Base-by-base conservation (phyloP, 1,139 yeast species). In the Groenewaldozyma sp. region DNA sequence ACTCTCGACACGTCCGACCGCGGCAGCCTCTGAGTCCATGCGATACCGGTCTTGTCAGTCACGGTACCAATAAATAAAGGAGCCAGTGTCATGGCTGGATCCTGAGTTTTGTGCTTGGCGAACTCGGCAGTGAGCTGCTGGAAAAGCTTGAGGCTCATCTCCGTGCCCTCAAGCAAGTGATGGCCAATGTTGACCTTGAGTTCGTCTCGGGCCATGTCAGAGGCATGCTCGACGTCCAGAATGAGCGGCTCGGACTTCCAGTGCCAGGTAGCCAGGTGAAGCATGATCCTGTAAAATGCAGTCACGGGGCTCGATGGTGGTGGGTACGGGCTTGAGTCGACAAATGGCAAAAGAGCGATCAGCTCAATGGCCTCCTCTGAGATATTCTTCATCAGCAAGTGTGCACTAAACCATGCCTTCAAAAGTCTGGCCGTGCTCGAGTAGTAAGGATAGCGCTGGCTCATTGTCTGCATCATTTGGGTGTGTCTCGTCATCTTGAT, bases 241-340 rank as follows among this genome's bases (percentile, higher is more conserved):
- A 88, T 73, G 47, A 91, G 63, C 1, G 95, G 82, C 36, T 80
- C 87, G 48, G 82, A 94, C 52, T 76, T 79, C 98, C 98, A 91
- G 59, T 91, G 88, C 98, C 98, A 93, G 32, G 64, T 64, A 13
- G 94, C 73, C 34, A 91, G 62, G 53, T 81, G 83, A 38, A 73
- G 70, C 34, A 93, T 60, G 17, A 80, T 72, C 45, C 93, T 79
- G 45, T 83, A 67, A 55, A 91, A 86, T 11, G 95, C 98, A 44
- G 80, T 72, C 48, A 76, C 79, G 6, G 81, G 77, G 35, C 93
- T 78, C 36, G 81, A 74, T 2, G 98, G 97, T 2, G 76, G 71
- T 1, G 76, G 70, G 60, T 73, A 87, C 20, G 96, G 95, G 0
- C 84, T 78, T 13, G 91, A 80, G 54, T 87, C 94, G 35, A 86